These are phyloP conservation scores for Prunus armeniaca DNA, from an alignment of 306 rosid genomes.

Conservation along the genomic window DNA sequence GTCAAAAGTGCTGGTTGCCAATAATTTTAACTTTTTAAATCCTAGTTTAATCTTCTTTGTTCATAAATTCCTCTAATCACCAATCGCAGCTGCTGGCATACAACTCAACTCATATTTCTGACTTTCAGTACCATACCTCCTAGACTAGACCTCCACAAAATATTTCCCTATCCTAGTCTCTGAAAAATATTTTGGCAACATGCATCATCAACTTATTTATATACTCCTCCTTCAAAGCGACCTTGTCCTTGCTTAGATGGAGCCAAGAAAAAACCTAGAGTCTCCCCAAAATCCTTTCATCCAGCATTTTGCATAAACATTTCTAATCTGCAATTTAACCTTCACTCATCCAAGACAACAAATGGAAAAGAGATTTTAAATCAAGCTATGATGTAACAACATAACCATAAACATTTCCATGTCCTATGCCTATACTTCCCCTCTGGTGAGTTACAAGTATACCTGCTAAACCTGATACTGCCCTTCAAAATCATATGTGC, in stretches of 20 bases:
- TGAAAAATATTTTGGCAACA: background rate
- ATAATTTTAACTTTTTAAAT: background rate
- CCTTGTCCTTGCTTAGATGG: background rate
- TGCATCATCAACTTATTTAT: background rate
- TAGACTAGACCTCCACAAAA: background rate
- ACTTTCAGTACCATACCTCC: background rate
- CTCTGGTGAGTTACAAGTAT: background rate
- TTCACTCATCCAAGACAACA: background rate
- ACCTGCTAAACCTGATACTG: background rate
- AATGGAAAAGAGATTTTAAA: background rate
- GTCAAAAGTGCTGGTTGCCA: background rate
- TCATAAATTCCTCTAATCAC: background rate
- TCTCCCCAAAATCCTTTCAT: background rate
- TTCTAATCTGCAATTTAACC: background rate
- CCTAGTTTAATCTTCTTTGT: background rate
- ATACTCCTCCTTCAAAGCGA: background rate
- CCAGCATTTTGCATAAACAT: background rate
- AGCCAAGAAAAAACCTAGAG: background rate
- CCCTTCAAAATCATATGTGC: background rate
- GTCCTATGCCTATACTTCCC: background rate
- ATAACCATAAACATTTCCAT: background rate
- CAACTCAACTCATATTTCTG: slow-evolving; percentile 3
- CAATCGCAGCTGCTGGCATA: background rate
- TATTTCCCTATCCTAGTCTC: background rate
- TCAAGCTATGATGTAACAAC: background rate